These are phyloP conservation scores for Neurospora sp. DNA, from an alignment of 2,329 filamentous ascomycete species.

Conservation along the genomic window DNA sequence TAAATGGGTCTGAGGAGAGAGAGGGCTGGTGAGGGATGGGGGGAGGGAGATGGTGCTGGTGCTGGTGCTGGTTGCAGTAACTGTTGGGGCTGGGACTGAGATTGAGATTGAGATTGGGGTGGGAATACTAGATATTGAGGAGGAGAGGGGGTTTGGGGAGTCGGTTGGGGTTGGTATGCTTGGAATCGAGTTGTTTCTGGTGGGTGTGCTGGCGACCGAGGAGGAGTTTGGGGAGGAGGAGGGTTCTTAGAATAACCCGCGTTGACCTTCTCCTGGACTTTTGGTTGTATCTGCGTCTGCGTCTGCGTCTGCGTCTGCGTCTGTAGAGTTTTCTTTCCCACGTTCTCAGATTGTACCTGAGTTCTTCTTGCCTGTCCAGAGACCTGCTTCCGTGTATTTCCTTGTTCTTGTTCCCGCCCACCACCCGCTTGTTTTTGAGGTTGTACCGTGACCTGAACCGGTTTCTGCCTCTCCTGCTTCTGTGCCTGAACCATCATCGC, in stretches of 20 bases:
- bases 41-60: background rate
- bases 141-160: background rate
- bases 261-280: background rate
- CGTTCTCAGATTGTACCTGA: background rate
- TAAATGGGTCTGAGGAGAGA: background rate
- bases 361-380: background rate
- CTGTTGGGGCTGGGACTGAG: background rate
- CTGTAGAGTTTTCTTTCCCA: background rate
- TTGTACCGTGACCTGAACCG: too few species aligned
- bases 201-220: background rate
- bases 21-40: background rate
- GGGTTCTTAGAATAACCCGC: too few species aligned
- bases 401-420: background rate
- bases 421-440: background rate
- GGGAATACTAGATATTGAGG: background rate
- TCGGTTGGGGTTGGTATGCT: background rate
- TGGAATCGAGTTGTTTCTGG: background rate
- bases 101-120: background rate
- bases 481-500: background rate
- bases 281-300: background rate
- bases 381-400: background rate
- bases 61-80: background rate
- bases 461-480: background rate
- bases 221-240: background rate
- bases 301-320: background rate